Evolutionary conservation across 768 basidiomycete species (phyloP), one percentile per base, ranked within the genome.

Genomic region (Termitomyces sp.): DNA sequence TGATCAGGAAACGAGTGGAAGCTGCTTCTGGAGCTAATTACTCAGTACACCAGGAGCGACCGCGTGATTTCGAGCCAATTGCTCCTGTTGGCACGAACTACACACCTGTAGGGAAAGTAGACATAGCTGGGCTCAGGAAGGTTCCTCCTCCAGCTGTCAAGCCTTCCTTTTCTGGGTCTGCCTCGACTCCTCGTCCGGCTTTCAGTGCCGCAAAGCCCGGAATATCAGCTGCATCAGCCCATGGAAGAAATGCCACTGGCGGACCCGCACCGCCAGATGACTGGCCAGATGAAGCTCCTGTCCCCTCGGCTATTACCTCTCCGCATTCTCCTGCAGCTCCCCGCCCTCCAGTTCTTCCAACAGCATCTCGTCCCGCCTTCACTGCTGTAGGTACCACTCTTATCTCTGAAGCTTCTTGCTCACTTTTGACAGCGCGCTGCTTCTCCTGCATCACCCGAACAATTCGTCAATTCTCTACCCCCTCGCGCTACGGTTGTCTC

Each of bases 1-100:
- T 89, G 50, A 91, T 98, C 71, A 91, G 91, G 84, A 83, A 84
- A 56, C 84, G 89, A 43, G 84, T 96, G n/a, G 86, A 88, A 74
- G 85, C 88, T 17, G 88, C 92, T 10, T 94, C 91, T 12, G 94
- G 94, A n/a, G 84, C 92, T 0, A 91, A 84, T 64, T 98, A 98
- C 70, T 88, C 90, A 3, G 77, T 83, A 1, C 93, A 94, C 64
- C 86, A 87, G 48, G 91, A 94, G 64, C 70, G 76, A n/a, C 68
- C 88, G 0, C 84, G 88, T 56, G 85, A 80, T 64, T 78, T 77
- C 52, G 88, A 92, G 60, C 88, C 89, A 5, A 94, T 95, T 61
- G 81, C 87, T 0, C 89, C 93, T 17, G 88, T 89, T 4, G 88
- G 91, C 10, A 85, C 88, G 0, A 84, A 68, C 62, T 91, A 92